Base-by-base conservation (phyloP, 2,329 filamentous ascomycete genomes). In the Fusarium clavum region DNA sequence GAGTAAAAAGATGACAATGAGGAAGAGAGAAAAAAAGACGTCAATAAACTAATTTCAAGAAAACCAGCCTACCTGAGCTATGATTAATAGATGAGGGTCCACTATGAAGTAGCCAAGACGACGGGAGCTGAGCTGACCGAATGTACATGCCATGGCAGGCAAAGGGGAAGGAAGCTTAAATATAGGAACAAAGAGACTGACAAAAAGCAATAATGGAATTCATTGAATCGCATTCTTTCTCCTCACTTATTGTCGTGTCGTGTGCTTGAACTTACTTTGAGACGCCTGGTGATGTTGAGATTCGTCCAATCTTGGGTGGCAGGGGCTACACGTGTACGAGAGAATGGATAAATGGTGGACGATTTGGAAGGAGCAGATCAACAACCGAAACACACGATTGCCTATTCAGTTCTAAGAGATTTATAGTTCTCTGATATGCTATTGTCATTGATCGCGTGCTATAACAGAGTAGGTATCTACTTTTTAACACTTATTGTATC, bases 241-340 rank as follows among this genome's bases (percentile, higher is more conserved):
- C 49, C 63, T 38, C 51, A 70, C 64, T 45, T 71, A 9, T 38
- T 38, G 34, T n/a, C 34, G 10, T 64, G 63, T 63, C 52, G 68
- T 66, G 60, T 66, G 68, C 58, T 62, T 69, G 10, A 52, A 71
- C 53, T 49, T 52, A 71, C 53, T 49, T 47, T 61, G 64, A 56
- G 52, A 51, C 52, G 68, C 56, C 67, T 57, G 60, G 68, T 71
- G 69, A 69, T 66, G 60, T 27, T 56, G 30, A 45, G 30, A 24
- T 30, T 58, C 57, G 61, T 58, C 73, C 73, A 75, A 75, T 75
- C 73, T 74, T 65, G 71, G 56, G 67, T 48, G 46, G 56, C 49
- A 46, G 52, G 65, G 61, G 41, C 63, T 75, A 75, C 73, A 75
- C 73, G 73, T 75, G 73, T 75, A 63, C 52, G 30, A 38, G 61